Base-by-base conservation (phyloP, 2,329 filamentous ascomycete genomes). In the Kalmusia sp. region DNA sequence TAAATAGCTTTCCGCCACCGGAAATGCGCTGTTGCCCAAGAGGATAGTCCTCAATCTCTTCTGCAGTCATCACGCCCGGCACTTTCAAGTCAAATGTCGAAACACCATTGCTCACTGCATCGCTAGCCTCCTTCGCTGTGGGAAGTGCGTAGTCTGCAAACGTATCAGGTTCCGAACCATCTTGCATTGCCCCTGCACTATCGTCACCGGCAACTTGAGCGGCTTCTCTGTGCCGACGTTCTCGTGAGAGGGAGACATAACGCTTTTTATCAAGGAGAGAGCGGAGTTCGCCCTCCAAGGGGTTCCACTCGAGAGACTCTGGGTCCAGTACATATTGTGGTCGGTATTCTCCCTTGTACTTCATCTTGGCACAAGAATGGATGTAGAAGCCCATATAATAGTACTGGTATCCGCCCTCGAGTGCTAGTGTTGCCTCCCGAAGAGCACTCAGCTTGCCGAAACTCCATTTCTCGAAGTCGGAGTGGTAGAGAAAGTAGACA, bases 301-400 rank as follows among this genome's bases (percentile, higher is more conserved):
- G 76, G 57, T 87, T 79, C 88, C 89, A 92, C 7, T 75, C 69
- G 57, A 87, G 78, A 0, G 81, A 82, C 56, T 87, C 84, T 0
- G 89, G 88, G 59, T 93, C 88, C 9, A 93, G 80, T 9, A 95
- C 82, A 64, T 87, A 84, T 67, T 92, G 89, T 1, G 90, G 90
- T 9, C 81, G 79, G 70, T 90, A 95, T 67, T 92, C 88, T 52
- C 87, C 88, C 77, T 95, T 95, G 78, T 95, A 95, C 62, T 82
- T 81, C 91, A 95, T 93, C 77, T 95, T 95, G 48, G 84, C 80
- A 65, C 90, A 93, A 49, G 78, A 86, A 70, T 93, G 90, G 54
- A 95, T 93, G 65, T 93, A 95, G 72, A 87, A 93, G 5, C 91
- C 86, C 86, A 88, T 88, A 74, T 93, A 95, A 83, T 91, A 95